Evolutionary conservation across 495 filamentous ascomycete genomes (phyloP).

Genomic region (Penicilliopsis zonata): DNA sequence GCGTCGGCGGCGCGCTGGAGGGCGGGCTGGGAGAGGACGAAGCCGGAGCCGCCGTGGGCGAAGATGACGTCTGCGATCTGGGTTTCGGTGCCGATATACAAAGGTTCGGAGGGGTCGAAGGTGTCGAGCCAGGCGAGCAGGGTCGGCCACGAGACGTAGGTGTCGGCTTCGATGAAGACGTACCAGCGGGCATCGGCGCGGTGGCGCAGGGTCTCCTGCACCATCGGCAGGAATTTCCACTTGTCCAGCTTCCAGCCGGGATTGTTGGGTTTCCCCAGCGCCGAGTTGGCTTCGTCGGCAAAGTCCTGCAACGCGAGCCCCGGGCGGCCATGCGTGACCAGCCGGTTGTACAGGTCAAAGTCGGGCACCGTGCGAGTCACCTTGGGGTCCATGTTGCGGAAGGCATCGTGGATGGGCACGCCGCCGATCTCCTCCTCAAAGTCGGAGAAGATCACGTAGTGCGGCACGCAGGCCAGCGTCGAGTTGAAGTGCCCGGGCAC

Average conservation of each 20-base stretch:
- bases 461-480: slow-evolving; percentile 38
- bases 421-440: slow-evolving; percentile 36
- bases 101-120: slow-evolving; percentile 36
- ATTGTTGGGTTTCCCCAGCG: slow-evolving; percentile 34
- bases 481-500: slow-evolving; percentile 38
- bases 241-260: slow-evolving; percentile 47
- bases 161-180: slow-evolving; percentile 59
- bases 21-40: slow-evolving; percentile 47
- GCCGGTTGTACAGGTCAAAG: slow-evolving; percentile 41
- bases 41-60: slow-evolving; percentile 58
- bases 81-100: slow-evolving; percentile 49
- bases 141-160: slow-evolving; percentile 52
- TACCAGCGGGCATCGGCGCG: slow-evolving; percentile 50
- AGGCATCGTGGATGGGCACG: slow-evolving; percentile 35
- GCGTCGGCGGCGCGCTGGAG: slow-evolving; percentile 33
- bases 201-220: slow-evolving; percentile 28
- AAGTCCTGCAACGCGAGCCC: slow-evolving; percentile 28
- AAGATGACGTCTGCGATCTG: slow-evolving; percentile 43
- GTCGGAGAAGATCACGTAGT: slow-evolving; percentile 46
- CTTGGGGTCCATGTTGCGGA: slow-evolving; percentile 25
- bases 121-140: slow-evolving; percentile 41
- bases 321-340: slow-evolving; percentile 24
- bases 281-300: slow-evolving; percentile 32
- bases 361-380: slow-evolving; percentile 27
- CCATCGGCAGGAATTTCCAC: slow-evolving; percentile 49